Conservation (phyloP, 345 rosid species). For the Cardamine occulta region DNA sequence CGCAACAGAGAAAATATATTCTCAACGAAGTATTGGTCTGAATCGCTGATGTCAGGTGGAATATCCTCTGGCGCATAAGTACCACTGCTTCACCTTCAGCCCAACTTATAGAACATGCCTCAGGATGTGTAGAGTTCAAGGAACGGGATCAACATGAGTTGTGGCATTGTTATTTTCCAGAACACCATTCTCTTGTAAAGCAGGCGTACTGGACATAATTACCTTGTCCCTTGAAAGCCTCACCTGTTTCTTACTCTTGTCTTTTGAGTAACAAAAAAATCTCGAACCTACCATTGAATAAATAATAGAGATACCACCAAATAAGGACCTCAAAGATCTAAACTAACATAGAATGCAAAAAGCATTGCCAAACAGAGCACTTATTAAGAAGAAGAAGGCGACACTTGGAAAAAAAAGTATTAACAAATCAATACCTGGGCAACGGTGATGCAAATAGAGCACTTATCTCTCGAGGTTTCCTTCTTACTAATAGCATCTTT, state of each 20-base stretch:
- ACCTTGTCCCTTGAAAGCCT: slow-evolving; percentile 83
- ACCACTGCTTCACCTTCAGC: slow-evolving; percentile 59
- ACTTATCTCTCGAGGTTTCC: slow-evolving; percentile 93
- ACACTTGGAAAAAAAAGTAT: neutral
- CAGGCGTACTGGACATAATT: slow-evolving; percentile 43
- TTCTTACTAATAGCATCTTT: slow-evolving; percentile 95
- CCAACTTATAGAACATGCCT: slow-evolving; percentile 48
- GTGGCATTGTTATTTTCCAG: slow-evolving; percentile 30
- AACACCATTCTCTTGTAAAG: slow-evolving; percentile 41
- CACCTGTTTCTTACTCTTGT: slow-evolving; percentile 82
- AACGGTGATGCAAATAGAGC: slow-evolving; percentile 80
- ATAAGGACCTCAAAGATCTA: slow-evolving; percentile 2
- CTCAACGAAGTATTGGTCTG: slow-evolving; percentile 73
- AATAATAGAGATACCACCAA: neutral
- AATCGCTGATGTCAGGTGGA: slow-evolving; percentile 61
- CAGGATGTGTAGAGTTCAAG: slow-evolving; percentile 45
- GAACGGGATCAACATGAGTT: slow-evolving; percentile 37
- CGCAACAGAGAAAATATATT: slow-evolving; percentile 67
- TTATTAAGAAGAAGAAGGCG: neutral
- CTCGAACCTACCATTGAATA: slow-evolving; percentile 67
- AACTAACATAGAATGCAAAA: slow-evolving; percentile 1
- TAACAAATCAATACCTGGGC: slow-evolving; percentile 63
- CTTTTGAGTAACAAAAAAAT: slow-evolving; percentile 84
- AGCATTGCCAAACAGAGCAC: slow-evolving; percentile 8
- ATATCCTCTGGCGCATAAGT: slow-evolving; percentile 56